Evolutionary conservation across 1,284 basidiomycete species (phyloP).

Genomic region (Trichosporon sp.): DNA sequence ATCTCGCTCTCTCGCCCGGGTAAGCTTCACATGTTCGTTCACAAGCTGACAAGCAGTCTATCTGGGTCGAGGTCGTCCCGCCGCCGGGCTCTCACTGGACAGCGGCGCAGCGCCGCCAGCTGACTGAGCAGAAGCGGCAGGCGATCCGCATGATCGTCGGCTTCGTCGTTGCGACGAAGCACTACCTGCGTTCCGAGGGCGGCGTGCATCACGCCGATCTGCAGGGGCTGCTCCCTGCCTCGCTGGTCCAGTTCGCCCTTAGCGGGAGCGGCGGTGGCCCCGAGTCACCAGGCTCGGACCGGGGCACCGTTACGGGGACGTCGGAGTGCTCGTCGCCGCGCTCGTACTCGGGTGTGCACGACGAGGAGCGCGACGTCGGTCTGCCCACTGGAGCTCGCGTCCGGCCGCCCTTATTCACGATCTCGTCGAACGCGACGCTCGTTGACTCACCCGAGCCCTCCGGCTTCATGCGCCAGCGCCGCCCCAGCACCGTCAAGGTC

Average conservation of each 20-base stretch:
- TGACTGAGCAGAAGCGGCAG: conserved; percentile 67
- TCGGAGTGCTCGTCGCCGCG: conserved; percentile 12
- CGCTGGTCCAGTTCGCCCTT: conserved; percentile 26
- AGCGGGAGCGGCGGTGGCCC: background rate
- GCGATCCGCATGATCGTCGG: conserved; percentile 62
- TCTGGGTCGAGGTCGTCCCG: conserved; percentile 74
- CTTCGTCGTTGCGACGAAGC: conserved; percentile 39
- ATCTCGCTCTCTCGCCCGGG: conserved; percentile 60
- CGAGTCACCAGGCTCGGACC: background rate
- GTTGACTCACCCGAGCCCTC: conserved; percentile 1
- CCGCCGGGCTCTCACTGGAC: conserved; percentile 46
- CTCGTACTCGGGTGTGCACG: conserved; percentile 2
- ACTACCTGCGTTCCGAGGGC: conserved; percentile 45
- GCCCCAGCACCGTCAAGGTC: conserved; percentile 42
- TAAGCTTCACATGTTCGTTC: conserved; percentile 3
- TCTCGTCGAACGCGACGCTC: background rate
- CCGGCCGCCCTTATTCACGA: background rate
- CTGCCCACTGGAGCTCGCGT: background rate
- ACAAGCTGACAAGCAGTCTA: conserved; percentile 42
- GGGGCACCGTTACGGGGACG: background rate
- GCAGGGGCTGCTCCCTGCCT: conserved; percentile 35
- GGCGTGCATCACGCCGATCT: conserved; percentile 45
- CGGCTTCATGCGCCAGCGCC: conserved; percentile 21
- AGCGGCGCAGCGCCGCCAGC: conserved; percentile 49
- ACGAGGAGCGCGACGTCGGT: conserved; percentile 18